Percentiles rank a stretch among this genome's conserved stretches.
Evolutionary conservation across 78 protist genomes (phyloP).

Genomic region (Cavenderia fasciculata): DNA sequence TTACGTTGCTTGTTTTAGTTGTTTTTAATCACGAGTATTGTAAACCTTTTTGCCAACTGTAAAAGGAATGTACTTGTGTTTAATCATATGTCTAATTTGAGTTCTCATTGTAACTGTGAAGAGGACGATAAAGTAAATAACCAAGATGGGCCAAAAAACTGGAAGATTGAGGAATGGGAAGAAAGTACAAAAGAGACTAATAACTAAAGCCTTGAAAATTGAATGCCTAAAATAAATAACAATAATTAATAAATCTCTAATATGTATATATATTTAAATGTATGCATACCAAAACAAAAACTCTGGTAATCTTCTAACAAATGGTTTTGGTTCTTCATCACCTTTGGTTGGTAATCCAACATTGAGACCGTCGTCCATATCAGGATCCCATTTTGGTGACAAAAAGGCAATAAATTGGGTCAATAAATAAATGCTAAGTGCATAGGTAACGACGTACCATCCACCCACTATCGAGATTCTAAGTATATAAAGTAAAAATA

Average conservation of each 20-base stretch:
- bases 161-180: slow-evolving; percentile 91
- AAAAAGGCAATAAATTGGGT: slow-evolving; percentile 91
- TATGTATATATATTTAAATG: not conserved
- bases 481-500: slow-evolving; percentile 42
- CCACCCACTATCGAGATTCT: slow-evolving; percentile 73
- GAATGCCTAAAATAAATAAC: slow-evolving; percentile 56
- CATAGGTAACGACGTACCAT: slow-evolving; percentile 92
- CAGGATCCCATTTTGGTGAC: slow-evolving; percentile 94
- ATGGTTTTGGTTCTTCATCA: slow-evolving; percentile 94
- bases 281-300: slow-evolving; percentile 92
- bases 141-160: slow-evolving; percentile 97
- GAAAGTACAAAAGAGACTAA: slow-evolving; percentile 79
- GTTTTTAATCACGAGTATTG: slow-evolving; percentile 1
- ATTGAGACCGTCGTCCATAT: slow-evolving; percentile 59
- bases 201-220: slow-evolving; percentile 62
- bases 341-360: slow-evolving; percentile 83
- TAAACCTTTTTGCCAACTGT: slow-evolving; percentile 81
- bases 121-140: slow-evolving; percentile 91
- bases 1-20: not conserved
- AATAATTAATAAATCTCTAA: not conserved
- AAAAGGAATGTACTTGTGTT: slow-evolving; percentile 93
- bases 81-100: slow-evolving; percentile 95
- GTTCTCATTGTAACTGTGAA: slow-evolving; percentile 85
- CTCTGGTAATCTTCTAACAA: slow-evolving; percentile 92
- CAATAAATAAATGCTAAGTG: slow-evolving; percentile 94